phyloP scores from a whole-genome alignment of 2,329 filamentous ascomycete genomes.

The Tolypocladium guangdongense region DNA sequence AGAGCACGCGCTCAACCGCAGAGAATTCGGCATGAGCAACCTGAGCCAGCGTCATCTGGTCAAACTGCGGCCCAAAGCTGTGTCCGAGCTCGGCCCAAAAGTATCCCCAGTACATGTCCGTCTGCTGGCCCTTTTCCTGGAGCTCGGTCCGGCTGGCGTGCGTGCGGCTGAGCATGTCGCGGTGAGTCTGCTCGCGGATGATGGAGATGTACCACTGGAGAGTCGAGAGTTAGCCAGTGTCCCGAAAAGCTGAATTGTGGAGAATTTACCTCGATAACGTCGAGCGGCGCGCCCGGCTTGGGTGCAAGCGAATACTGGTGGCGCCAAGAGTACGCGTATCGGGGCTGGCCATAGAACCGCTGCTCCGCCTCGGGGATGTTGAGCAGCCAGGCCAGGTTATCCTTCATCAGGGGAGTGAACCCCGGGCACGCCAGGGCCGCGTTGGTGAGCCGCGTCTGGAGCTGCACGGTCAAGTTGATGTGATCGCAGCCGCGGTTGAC shows the following conservation, averaged over 20 bases:
- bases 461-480: slow-evolving; percentile 37
- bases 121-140: slow-evolving; percentile 18
- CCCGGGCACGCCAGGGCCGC: slow-evolving; percentile 47
- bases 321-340: slow-evolving; percentile 35
- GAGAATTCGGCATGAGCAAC: slow-evolving; percentile 35
- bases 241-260: no score
- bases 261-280: slow-evolving; percentile 42
- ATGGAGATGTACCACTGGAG: slow-evolving; percentile 44
- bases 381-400: slow-evolving; percentile 39
- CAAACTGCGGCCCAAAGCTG: slow-evolving; percentile 28
- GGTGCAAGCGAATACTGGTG: slow-evolving; percentile 41
- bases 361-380: slow-evolving; percentile 23
- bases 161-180: slow-evolving; percentile 25
- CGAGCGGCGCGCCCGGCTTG: slow-evolving; percentile 35
- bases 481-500: slow-evolving; percentile 27
- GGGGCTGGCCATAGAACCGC: slow-evolving; percentile 34
- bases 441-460: slow-evolving; percentile 40
- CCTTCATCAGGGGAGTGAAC: slow-evolving; percentile 51
- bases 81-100: slow-evolving; percentile 38
- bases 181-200: slow-evolving; percentile 40
- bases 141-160: slow-evolving; percentile 31
- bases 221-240: neutral
- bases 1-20: slow-evolving; percentile 38
- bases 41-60: slow-evolving; percentile 35
- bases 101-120: slow-evolving; percentile 39